phyloP scores from a whole-genome alignment of 345 rosid species.

The Schrenkiella parvula region DNA sequence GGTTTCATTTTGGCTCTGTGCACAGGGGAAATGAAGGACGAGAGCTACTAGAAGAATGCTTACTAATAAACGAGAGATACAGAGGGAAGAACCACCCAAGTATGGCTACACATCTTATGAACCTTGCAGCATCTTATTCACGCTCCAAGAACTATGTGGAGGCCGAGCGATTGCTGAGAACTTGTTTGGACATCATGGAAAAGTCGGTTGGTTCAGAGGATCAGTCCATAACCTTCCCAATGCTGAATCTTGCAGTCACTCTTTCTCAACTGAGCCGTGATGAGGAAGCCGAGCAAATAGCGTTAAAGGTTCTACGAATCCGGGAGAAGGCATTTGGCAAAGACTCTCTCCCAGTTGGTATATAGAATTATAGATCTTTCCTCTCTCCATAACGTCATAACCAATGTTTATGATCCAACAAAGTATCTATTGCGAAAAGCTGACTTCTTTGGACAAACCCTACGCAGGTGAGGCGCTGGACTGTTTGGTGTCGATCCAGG shows the following conservation, averaged over 20 bases:
- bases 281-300: conserved; percentile 70
- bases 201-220: conserved; percentile 50
- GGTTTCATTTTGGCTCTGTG: neutral
- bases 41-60: conserved; percentile 75
- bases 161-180: conserved; percentile 74
- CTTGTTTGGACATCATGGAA: conserved; percentile 57
- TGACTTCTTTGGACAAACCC: neutral
- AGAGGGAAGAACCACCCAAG: conserved; percentile 71
- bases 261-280: conserved; percentile 62
- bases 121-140: conserved; percentile 77
- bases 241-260: conserved; percentile 71
- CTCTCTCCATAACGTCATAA: neutral
- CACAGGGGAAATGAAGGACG: conserved; percentile 79
- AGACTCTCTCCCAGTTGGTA: conserved; percentile 85
- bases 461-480: conserved; percentile 78
- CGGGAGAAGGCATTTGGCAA: conserved; percentile 76
- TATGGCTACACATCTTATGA: conserved; percentile 61
- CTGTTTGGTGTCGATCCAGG: conserved; percentile 66
- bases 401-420: neutral
- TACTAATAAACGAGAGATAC: conserved; percentile 57
- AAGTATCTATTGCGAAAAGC: neutral
- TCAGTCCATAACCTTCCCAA: conserved; percentile 70
- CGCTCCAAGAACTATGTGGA: conserved; percentile 60
- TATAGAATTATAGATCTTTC: conserved; percentile 20
- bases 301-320: conserved; percentile 52